Percentiles rank a stretch among this genome's conserved stretches.
phyloP scores from a whole-genome alignment of 2,329 filamentous ascomycete genomes.

The Tolypocladium guangdongense region DNA sequence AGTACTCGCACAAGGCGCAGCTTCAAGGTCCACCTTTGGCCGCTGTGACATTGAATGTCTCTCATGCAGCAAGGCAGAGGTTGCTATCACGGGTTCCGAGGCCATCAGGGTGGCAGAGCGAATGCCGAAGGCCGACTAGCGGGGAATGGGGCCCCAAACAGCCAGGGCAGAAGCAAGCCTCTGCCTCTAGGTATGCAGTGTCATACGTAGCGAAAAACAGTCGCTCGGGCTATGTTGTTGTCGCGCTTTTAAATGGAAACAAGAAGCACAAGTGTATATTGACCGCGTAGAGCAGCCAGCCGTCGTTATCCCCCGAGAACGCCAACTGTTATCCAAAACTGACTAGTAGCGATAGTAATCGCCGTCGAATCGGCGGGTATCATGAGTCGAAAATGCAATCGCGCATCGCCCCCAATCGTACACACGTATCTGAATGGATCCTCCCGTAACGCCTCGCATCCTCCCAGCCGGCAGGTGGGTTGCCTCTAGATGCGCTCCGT shows the following conservation, averaged over 20 bases:
- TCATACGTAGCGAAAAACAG: neutral
- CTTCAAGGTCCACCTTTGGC: neutral
- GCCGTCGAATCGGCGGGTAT: slow-evolving; percentile 2
- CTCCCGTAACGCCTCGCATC: neutral
- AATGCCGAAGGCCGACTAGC: neutral
- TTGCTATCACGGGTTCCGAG: neutral
- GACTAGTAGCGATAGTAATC: slow-evolving; percentile 1
- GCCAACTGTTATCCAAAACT: neutral
- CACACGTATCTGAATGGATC: neutral
- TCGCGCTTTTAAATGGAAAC: neutral
- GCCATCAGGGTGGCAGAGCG: neutral
- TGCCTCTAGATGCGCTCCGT: neutral
- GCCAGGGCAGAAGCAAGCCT: neutral
- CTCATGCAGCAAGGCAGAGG: neutral
- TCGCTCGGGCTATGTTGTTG: neutral
- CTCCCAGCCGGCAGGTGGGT: neutral
- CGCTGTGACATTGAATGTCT: neutral
- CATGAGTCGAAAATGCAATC: neutral
- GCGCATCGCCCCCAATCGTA: neutral
- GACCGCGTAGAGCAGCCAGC: neutral
- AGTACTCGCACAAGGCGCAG: neutral
- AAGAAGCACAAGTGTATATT: neutral
- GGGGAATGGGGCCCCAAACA: neutral
- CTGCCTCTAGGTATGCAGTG: neutral
- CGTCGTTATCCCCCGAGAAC: neutral